Conservation (phyloP, 2,329 filamentous ascomycete species). For the Xylariales sp. region DNA sequence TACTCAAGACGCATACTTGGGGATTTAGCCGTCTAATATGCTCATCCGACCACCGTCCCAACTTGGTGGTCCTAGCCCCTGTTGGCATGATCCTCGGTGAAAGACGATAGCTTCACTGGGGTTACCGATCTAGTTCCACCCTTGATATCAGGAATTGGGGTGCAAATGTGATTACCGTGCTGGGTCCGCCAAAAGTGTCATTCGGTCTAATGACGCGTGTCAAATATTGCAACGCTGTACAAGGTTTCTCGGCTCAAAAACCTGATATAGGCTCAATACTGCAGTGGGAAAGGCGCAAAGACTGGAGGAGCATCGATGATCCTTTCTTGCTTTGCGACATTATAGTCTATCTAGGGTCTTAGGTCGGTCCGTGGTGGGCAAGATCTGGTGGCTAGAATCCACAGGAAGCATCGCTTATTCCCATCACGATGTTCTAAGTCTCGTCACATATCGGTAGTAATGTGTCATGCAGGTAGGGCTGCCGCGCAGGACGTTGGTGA, state of each 20-base stretch:
- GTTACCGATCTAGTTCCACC: constrained; percentile 2
- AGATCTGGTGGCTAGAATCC: constrained; percentile 8
- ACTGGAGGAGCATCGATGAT: constrained; percentile 22
- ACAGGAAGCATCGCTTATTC: not conserved
- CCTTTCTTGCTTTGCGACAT: constrained; percentile 16
- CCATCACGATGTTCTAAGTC: constrained; percentile 1
- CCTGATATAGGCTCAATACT: constrained; percentile 1
- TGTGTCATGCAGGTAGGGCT: constrained; percentile 18
- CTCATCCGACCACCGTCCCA: not conserved
- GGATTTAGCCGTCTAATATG: constrained; percentile 11
- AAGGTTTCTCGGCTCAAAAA: constrained; percentile 4
- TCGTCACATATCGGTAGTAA: constrained; percentile 2
- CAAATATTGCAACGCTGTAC: constrained; percentile 17
- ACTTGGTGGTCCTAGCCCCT: not conserved
- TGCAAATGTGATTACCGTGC: constrained; percentile 11
- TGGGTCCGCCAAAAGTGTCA: constrained; percentile 14
- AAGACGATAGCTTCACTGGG: constrained; percentile 6
- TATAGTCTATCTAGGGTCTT: not conserved
- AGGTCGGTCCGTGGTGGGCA: constrained; percentile 14
- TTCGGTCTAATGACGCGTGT: constrained; percentile 8
- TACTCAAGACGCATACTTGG: not conserved
- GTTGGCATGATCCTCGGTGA: constrained; percentile 3
- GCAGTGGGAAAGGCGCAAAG: not conserved
- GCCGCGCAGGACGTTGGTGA: constrained; percentile 3
- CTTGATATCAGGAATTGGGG: constrained; percentile 4